Conservation (phyloP, 1,139 yeast species). For the Yamadazyma siamensis region DNA sequence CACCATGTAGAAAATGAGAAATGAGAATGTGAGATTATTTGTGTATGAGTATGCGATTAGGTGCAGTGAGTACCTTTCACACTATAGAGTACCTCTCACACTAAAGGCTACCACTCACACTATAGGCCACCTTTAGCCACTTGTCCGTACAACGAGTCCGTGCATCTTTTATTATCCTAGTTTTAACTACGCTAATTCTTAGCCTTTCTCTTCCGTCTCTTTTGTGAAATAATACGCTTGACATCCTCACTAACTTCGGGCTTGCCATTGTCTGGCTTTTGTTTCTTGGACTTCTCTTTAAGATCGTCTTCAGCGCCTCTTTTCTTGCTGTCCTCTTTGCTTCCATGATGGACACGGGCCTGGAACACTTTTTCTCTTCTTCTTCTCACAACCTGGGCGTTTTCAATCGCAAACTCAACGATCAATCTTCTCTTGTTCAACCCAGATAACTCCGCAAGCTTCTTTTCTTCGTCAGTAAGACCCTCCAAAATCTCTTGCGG, state of each 20-base stretch:
- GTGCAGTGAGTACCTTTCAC: too few relatives aligned
- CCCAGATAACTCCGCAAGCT: conserved; percentile 50
- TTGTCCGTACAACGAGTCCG: too few relatives aligned
- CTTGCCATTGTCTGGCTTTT: conserved; percentile 6
- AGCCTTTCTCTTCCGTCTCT: conserved; percentile 59
- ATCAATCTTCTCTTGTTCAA: conserved; percentile 70
- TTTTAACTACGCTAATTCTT: conserved; percentile 1
- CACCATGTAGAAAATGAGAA: conserved; percentile 40
- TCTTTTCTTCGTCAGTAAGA: conserved; percentile 64
- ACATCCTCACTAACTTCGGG: conserved; percentile 45
- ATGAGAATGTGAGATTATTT: background rate
- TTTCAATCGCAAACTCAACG: conserved; percentile 94
- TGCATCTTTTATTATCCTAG: too few relatives aligned
- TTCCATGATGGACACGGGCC: conserved; percentile 34
- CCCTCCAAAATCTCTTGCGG: conserved; percentile 70
- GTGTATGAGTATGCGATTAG: background rate
- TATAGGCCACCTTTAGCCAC: too few relatives aligned
- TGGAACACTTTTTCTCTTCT: conserved; percentile 67
- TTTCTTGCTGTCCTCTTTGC: conserved; percentile 16
- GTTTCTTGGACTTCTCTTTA: conserved; percentile 2
- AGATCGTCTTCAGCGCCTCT: background rate
- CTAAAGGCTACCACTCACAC: too few relatives aligned
- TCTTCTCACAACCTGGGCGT: conserved; percentile 88
- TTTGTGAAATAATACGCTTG: conserved; percentile 62
- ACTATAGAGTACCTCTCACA: too few relatives aligned